Percentiles rank a stretch among this genome's conserved stretches.
Conservation (phyloP, 1,284 basidiomycete genomes). For the Trichosporon sp. region DNA sequence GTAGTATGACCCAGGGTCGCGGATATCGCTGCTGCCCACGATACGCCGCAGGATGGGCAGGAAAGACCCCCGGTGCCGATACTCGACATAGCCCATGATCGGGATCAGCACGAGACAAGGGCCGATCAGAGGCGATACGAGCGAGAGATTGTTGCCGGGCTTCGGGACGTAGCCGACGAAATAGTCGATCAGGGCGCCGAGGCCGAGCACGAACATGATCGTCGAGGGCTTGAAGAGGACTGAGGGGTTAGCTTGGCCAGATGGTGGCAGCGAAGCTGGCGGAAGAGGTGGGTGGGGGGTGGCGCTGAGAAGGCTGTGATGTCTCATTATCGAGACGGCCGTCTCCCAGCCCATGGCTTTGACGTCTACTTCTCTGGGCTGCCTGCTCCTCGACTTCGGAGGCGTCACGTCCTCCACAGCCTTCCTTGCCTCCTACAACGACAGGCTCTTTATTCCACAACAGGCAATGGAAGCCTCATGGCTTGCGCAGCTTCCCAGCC, state of each 20-base stretch:
- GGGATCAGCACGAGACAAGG: conserved; percentile 62
- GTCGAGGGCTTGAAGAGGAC: conserved; percentile 59
- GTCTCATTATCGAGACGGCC: too few species aligned
- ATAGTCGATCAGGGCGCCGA: conserved; percentile 58
- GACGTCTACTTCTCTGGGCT: too few species aligned
- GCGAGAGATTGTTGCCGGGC: conserved; percentile 49
- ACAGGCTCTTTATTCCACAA: too few species aligned
- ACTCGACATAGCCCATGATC: conserved; percentile 63
- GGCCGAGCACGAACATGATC: conserved; percentile 57
- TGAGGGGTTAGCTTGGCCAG: conserved; percentile 35
- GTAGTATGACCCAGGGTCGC: conserved; percentile 58
- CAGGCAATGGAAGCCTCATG: too few species aligned
- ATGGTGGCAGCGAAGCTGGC: too few species aligned
- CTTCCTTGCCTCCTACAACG: too few species aligned
- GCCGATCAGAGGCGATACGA: conserved; percentile 59
- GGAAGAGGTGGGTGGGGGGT: too few species aligned
- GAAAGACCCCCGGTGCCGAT: conserved; percentile 25
- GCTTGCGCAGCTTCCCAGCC: too few species aligned
- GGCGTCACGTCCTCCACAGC: too few species aligned
- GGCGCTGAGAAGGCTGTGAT: not conserved
- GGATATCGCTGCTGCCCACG: conserved; percentile 58
- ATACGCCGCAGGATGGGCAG: conserved; percentile 51
- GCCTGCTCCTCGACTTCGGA: too few species aligned
- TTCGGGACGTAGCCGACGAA: conserved; percentile 63
- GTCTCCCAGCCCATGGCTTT: too few species aligned